Evolutionary conservation across 2,329 filamentous ascomycete genomes (phyloP).

Genomic region (Beauveria sp.): DNA sequence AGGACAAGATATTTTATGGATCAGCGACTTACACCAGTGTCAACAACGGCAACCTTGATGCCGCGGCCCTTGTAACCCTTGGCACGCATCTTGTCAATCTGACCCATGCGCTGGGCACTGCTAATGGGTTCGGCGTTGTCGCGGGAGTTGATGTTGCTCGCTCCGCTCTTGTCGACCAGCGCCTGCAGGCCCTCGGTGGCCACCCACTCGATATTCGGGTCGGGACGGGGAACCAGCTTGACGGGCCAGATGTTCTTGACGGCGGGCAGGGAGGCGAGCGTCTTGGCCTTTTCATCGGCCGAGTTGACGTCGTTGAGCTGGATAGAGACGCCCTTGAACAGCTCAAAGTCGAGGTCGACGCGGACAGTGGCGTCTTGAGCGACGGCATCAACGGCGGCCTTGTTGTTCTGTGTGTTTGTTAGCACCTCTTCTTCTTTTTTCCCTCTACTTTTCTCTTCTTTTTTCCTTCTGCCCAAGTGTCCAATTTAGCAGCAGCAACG

Average conservation of each 20-base stretch:
- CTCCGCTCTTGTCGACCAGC: not conserved
- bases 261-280: slow-evolving; percentile 33
- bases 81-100: slow-evolving; percentile 44
- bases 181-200: slow-evolving; percentile 22
- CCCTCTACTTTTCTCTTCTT: too few relatives aligned
- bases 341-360: slow-evolving; percentile 40
- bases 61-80: slow-evolving; percentile 42
- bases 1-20: too few relatives aligned
- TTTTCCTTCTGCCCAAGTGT: too few relatives aligned
- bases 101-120: slow-evolving; percentile 47
- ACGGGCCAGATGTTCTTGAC: slow-evolving; percentile 45
- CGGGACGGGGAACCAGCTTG: slow-evolving; percentile 33
- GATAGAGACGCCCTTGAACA: slow-evolving; percentile 49
- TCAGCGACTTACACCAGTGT: slow-evolving; percentile 41
- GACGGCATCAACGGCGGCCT: slow-evolving; percentile 31
- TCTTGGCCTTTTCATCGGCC: slow-evolving; percentile 33
- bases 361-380: slow-evolving; percentile 34
- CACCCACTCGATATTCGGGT: slow-evolving; percentile 37
- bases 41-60: slow-evolving; percentile 45
- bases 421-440: not conserved
- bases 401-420: slow-evolving; percentile 20
- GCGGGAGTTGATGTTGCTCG: not conserved
- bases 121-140: slow-evolving; percentile 23
- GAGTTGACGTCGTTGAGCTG: slow-evolving; percentile 40
- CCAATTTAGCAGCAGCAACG: slow-evolving; percentile 12